Evolutionary conservation across 257 asterid species (phyloP).

Genomic region (Echites panduratus): DNA sequence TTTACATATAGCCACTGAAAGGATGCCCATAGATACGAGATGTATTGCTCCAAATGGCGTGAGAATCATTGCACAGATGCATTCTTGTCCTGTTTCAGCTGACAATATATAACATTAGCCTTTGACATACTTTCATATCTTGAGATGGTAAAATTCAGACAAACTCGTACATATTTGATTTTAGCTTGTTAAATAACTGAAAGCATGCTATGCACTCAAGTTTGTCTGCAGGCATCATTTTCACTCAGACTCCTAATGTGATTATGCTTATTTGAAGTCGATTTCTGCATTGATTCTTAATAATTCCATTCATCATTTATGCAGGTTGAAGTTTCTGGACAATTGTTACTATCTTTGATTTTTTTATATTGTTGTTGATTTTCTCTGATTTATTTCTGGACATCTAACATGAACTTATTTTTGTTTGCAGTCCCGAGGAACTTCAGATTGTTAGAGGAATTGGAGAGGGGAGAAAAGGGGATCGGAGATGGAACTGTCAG

Average conservation of each 20-base stretch:
- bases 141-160: not conserved
- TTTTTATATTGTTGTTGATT: not conserved
- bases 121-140: not conserved
- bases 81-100: not conserved
- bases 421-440: conserved; percentile 64
- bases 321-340: not conserved
- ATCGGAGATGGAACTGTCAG: conserved; percentile 91
- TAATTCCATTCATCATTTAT: not conserved
- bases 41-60: not conserved
- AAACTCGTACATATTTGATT: not conserved
- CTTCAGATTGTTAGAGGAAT: conserved; percentile 80
- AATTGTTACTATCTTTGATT: not conserved
- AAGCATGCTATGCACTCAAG: not conserved
- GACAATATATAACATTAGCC: not conserved
- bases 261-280: not conserved
- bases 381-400: not conserved
- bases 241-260: no score
- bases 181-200: not conserved
- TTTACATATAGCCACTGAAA: not conserved
- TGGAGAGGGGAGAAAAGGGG: conserved; percentile 90
- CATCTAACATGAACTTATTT: not conserved
- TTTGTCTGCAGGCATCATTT: not conserved
- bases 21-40: not conserved
- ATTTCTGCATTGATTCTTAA: not conserved
- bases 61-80: not conserved